Conservation (phyloP, 345 rosid genomes). For the Citrus trifoliata region DNA sequence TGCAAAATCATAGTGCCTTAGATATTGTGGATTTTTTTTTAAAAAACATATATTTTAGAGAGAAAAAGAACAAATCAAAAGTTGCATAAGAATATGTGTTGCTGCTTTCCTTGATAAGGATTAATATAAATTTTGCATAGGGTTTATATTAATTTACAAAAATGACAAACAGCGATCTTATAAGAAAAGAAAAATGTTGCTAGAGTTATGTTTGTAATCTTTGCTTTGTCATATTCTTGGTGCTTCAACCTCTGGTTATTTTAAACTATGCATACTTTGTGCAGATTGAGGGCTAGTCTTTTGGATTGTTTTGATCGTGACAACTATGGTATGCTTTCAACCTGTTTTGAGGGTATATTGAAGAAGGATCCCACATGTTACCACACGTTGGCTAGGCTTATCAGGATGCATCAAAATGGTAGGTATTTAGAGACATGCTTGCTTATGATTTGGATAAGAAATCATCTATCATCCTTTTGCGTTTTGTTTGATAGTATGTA, state of each 20-base stretch:
- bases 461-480: background rate
- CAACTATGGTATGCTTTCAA: constrained; percentile 31
- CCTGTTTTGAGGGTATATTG: constrained; percentile 60
- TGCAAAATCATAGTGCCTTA: background rate
- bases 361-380: constrained; percentile 70
- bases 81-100: background rate
- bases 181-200: background rate
- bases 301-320: constrained; percentile 48
- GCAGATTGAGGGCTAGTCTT: constrained; percentile 62
- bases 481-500: background rate
- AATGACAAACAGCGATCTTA: background rate
- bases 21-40: too few species aligned
- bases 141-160: background rate
- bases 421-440: constrained; percentile 2
- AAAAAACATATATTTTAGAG: background rate
- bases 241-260: background rate
- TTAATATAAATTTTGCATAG: background rate
- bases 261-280: background rate
- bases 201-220: background rate
- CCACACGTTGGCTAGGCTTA: constrained; percentile 53
- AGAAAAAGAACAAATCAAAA: background rate
- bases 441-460: background rate
- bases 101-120: background rate
- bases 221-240: background rate
- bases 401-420: constrained; percentile 59